Evolutionary conservation across 805 yeast species (phyloP), one percentile per base, ranked within the genome.

Genomic region (Lipomyces kockii): DNA sequence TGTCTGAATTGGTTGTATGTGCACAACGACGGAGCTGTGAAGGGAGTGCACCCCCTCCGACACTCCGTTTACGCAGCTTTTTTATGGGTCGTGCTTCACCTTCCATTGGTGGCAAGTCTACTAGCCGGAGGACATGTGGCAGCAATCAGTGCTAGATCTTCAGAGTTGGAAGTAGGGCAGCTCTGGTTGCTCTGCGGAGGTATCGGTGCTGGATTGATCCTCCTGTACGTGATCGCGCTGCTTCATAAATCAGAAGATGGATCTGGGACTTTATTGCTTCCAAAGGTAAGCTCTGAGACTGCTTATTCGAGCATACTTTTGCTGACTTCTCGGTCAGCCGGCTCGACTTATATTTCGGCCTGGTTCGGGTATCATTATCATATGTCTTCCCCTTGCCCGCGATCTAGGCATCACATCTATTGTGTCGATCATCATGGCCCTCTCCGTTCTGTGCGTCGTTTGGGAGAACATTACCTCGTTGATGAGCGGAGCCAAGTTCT

Each of bases 21-120:
- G 71, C 80, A 83, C 66, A 87, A 85, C 7, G 87, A 85, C 52
- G 86, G 87, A 0, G 71, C 83, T 14, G 69, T 72, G 12, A 79
- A 73, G 64, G 86, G 88, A 0, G 78, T 81, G 2, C 90, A 87
- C 77, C 84, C 90, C 0, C 74, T 86, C 53, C 78, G 90, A 74
- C 77, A 85, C 60, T 78, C 81, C 20, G 84, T 81, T 0, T 60
- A 53, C 34, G 78, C 85, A 0, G 89, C 89, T 0, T 73, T 81
- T 37, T 0, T 71, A 0, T 87, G 84, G 84, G 76, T 84, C 3
- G 80, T 80, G 67, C 58, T 76, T 8, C 90, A 87, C 72, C 69
- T 86, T 49, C 86, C 88, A 0, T 76, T 86, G 54, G 81, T 85
- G 60, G 87, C 85, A 0, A 74, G 84, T 0, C 74, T 87, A 61